Evolutionary conservation across 1,284 basidiomycete genomes (phyloP), one percentile per base, ranked within the genome.

Genomic region (Vanrija sp.): DNA sequence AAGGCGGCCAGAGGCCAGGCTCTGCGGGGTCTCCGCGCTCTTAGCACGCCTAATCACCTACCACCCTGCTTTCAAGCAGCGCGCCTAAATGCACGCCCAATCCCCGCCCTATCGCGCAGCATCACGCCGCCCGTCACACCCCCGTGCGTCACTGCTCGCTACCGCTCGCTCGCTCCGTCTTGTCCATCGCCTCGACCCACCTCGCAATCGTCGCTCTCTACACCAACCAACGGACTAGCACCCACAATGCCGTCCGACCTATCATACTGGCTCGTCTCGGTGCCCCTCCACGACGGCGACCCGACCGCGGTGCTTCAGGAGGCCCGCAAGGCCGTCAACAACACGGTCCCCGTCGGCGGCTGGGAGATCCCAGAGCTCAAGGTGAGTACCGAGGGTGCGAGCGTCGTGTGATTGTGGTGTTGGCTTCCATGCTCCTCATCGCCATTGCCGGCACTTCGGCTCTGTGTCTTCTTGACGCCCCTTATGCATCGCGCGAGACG

Each of bases 201-300:
- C 21, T 19, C 12, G 12, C 34, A 3, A 8, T 34, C 34, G 12
- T 46, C 21, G 29, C 44, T 46, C 21, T 29, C 25, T 19, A 43
- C 42, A 5, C 6, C 12, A 8, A 34, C 34, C 34, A 8, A 34
- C 34, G 34, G 34, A 34, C 34, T 14, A 8, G 34, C 46, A 45
- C 28, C 50, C 57, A 63, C 23, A 21, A 81, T 80, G 81, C 80
- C 80, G n/a, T 80, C 79, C 49, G 78, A 80, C 60, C 62, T 78
- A 44, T 75, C 78, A 6, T 80, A 81, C 71, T 83, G 81, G 81
- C 74, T 83, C 62, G 74, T 82, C 60, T 75, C 80, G 16, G 78
- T 79, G 7, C 81, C 80, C 6, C 67, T 79, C 43, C 76, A 79
- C 55, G 76, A 79, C 63, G 73, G 75, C 16, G 79, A 80, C 60